phyloP scores from a whole-genome alignment of 2,329 filamentous ascomycete species.

The Fusarium annulatum region DNA sequence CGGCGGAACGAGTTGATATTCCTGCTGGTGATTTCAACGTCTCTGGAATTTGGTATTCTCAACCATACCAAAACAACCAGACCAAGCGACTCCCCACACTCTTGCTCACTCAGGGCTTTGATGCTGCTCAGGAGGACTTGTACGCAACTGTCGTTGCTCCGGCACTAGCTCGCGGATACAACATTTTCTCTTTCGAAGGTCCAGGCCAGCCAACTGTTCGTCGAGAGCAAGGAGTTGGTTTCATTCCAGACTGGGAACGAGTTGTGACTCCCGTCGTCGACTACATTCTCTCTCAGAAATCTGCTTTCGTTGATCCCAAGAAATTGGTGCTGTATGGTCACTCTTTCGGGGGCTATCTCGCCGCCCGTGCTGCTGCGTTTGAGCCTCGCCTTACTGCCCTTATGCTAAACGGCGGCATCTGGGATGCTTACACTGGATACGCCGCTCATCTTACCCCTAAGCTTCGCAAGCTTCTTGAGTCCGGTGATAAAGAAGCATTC shows the following conservation, averaged over 20 bases:
- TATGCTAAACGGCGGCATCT: constrained; percentile 19
- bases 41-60: constrained; percentile 50
- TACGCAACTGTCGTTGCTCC: constrained; percentile 12
- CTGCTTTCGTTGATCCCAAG: not conserved
- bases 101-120: constrained; percentile 20
- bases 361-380: constrained; percentile 26
- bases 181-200: constrained; percentile 21
- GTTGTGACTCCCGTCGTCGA: constrained; percentile 13
- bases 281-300: constrained; percentile 1
- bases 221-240: constrained; percentile 15
- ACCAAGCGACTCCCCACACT: constrained; percentile 2
- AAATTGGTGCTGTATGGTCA: constrained; percentile 2
- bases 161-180: constrained; percentile 20
- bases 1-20: constrained; percentile 51
- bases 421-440: constrained; percentile 29
- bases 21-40: constrained; percentile 46
- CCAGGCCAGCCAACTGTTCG: constrained; percentile 27
- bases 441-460: not conserved
- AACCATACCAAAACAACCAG: not conserved
- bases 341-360: constrained; percentile 30
- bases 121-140: constrained; percentile 28
- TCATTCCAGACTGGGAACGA: constrained; percentile 33
- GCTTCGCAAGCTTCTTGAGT: constrained; percentile 2
- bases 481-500: constrained; percentile 27
- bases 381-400: constrained; percentile 14